Base-by-base conservation (phyloP, 306 rosid species). In the Begonia loranthoides region DNA sequence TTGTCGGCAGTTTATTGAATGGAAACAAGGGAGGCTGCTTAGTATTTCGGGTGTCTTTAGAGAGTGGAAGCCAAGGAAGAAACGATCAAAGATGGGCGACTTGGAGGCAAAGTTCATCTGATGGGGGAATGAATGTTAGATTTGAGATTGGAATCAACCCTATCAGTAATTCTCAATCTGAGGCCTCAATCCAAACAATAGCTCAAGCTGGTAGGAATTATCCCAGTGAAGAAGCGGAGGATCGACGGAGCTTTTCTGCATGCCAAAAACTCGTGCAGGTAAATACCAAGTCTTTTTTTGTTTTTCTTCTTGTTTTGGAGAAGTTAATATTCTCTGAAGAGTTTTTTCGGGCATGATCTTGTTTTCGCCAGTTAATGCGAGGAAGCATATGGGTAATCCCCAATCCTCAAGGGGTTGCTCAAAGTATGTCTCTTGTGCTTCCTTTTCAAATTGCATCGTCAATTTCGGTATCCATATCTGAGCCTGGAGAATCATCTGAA, bases 231-330 rank as follows among this genome's bases (percentile, higher is more conserved):
- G 84, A 94, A 17, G 68, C 72, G 16, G 89, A 77, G 28, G 93
- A 77, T 57, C 72, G 77, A 57, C 67, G 83, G 82, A 92, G 96
- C 89, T 92, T 92, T 80, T 74, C 65, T 63, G 75, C 87, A 47
- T 92, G 99, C 84, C 77, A 77, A 78, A 83, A 66, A 70, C 79
- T 92, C 16, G 99, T 87, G 51, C 94, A 92, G 96, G 99, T 92
- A 46, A 52, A 36, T 33, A 0, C 14, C 15, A 13, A 10, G 11
- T 12, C 13, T 33, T 33, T 8, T 13, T 9, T 17, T 9, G 22
- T 28, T 19, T 8, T 22, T 10, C 45, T 50, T 34, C 19, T 15
- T 13, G 17, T 12, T 55, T 34, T 15, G 21, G 34, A n/a, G 8
- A 3, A 17, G 4, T 15, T 6, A 40, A 17, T 1, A 1, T 12